Base-by-base conservation (phyloP, 2,329 filamentous ascomycete genomes). In the Xylaria sp. region DNA sequence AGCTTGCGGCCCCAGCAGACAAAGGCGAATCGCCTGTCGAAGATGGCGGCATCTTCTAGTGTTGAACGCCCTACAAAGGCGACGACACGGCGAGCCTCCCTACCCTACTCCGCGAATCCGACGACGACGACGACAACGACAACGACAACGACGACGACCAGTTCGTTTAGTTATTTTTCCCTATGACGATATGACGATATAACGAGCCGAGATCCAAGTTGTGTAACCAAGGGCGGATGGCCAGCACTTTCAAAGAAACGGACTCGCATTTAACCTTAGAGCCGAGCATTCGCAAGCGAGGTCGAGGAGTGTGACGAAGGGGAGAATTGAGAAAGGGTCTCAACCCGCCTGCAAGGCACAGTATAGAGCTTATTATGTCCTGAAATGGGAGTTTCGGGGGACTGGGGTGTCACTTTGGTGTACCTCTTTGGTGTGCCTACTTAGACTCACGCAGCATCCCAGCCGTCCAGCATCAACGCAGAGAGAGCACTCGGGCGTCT, bases 11-110 rank as follows among this genome's bases (percentile, higher is more conserved):
- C 38, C 78, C 78, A 55, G 77, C 78, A 57, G 83, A 84, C 66
- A 78, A 80, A 71, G 84, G 83, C 69, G 85, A 86, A 77, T 85
- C 84, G 74, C 81, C 83, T 71, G 83, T 85, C 73, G 84, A 86
- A 42, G 84, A 86, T 74, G 84, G 83, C 77, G 84, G 81, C 83
- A 86, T 85, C 75, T 77, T 67, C 67, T 53, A 4, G 29, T 51
- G 51, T 33, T 55, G 44, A 45, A 31, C 82, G 74, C 80, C 82
- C 71, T 81, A 84, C 75, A 82, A 84, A 39, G 83, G 85, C 75
- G 83, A 83, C 77, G 82, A 82, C 83, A 85, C 85, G 74, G 75
- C 79, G 50, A 68, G 31, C 63, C 55, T 66, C 65, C 63, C 63
- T 50, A 63, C 66, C 68, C 71, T 70, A 55, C 66, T 67, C 69